phyloP scores from a whole-genome alignment of 1,284 basidiomycete species.

The Cryptococcus amylolentus region DNA sequence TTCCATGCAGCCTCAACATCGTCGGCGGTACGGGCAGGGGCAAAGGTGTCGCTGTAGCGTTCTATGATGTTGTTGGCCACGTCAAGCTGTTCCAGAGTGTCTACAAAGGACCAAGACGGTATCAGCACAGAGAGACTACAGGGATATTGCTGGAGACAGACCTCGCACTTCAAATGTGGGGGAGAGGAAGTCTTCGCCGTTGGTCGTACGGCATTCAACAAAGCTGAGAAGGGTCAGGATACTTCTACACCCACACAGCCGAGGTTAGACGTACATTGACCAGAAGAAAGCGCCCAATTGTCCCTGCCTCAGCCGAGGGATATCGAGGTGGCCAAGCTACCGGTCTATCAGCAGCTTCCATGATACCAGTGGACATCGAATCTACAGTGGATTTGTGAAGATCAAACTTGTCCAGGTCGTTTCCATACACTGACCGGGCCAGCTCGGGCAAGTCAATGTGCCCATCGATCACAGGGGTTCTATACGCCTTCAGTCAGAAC shows the following conservation, averaged over 20 bases:
- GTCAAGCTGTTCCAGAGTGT: slow-evolving; percentile 94
- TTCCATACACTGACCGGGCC: slow-evolving; percentile 59
- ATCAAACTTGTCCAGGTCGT: slow-evolving; percentile 71
- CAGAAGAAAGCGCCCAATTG: slow-evolving; percentile 87
- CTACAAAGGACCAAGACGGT: slow-evolving; percentile 35
- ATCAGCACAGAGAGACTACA: not conserved
- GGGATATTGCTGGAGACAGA: slow-evolving; percentile 31
- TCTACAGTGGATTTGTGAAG: slow-evolving; percentile 54
- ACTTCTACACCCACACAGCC: not conserved
- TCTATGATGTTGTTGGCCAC: slow-evolving; percentile 70
- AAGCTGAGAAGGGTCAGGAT: slow-evolving; percentile 5
- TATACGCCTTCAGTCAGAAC: not conserved
- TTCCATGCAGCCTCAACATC: slow-evolving; percentile 64
- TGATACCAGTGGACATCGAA: not conserved
- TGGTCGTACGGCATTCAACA: slow-evolving; percentile 41
- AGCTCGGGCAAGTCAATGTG: slow-evolving; percentile 53
- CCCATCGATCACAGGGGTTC: slow-evolving; percentile 50
- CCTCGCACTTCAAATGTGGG: slow-evolving; percentile 72
- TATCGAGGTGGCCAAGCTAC: slow-evolving; percentile 67
- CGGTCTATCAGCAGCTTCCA: slow-evolving; percentile 4
- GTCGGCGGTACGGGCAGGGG: slow-evolving; percentile 58
- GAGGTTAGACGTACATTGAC: slow-evolving; percentile 58
- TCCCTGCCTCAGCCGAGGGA: slow-evolving; percentile 72
- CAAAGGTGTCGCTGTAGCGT: slow-evolving; percentile 75
- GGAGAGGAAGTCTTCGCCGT: slow-evolving; percentile 66